Evolutionary conservation across 306 rosid species (phyloP), one percentile per base, ranked within the genome.

Genomic region (Begonia masoniana): DNA sequence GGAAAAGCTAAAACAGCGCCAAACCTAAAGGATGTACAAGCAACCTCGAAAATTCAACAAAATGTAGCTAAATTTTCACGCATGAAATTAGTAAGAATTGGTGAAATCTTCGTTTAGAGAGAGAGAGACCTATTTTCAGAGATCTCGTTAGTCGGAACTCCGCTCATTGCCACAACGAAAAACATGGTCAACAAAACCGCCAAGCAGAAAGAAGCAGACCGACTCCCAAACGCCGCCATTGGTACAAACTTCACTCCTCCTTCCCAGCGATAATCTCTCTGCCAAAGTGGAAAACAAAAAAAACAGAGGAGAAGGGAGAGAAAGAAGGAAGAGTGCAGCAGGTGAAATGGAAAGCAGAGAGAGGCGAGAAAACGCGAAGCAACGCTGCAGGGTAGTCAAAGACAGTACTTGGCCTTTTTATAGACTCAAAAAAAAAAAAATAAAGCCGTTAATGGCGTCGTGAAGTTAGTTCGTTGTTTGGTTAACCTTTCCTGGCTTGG

Each of bases 211-310:
- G 42, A 45, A 10, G 15, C n/a, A 10, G 49, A 45, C 66, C 67
- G 67, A 51, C 45, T 67, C 5, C 57, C 10, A 59, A 74, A 58
- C 50, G 63, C 63, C 58, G 65, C 86, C 94, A 87, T 87, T 82
- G 72, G 7, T 9, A 10, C 16, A 2, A 3, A 9, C 42, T 31
- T 41, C 48, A 12, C 56, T 46, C 50, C 45, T 47, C 50, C 12
- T 24, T 13, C 41, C 9, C 58, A 56, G 47, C 17, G 49, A 31
- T 0, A 31, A 31, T 5, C 39, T 6, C 39, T 31, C 39, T 31
- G 39, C 8, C 7, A 47, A 42, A 13, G 13, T 41, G 47, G 10
- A 17, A 17, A 17, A 17, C 1, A 17, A 7, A 3, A 23, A 21
- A 53, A 45, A 58, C 35, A 59, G 46, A 54, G 47, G 13, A n/a